Conservation (phyloP, 2,329 filamentous ascomycete genomes). For the Colletotrichum gigasporum region DNA sequence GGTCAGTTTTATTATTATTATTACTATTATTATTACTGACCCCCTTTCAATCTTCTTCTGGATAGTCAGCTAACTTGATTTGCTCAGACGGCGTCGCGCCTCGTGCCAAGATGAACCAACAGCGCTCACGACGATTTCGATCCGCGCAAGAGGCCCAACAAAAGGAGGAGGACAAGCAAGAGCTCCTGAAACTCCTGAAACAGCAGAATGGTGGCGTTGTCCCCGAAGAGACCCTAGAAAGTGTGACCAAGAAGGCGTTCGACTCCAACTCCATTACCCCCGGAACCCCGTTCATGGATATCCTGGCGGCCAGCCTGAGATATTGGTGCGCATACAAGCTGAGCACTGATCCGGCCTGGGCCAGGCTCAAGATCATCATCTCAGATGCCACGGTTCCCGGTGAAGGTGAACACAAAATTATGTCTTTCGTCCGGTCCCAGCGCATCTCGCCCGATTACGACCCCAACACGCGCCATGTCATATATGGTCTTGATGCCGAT, state of each 20-base stretch:
- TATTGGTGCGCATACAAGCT: slow-evolving; percentile 99
- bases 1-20: slow-evolving; percentile 61
- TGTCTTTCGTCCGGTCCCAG: slow-evolving; percentile 97
- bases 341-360: slow-evolving; percentile 96
- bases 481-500: slow-evolving; percentile 97
- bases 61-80: slow-evolving; percentile 28
- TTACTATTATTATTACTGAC: slow-evolving; percentile 28
- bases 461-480: slow-evolving; percentile 96
- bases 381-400: slow-evolving; percentile 97
- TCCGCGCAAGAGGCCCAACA: slow-evolving; percentile 94
- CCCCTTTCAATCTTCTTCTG: slow-evolving; percentile 34
- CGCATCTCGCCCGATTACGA: slow-evolving; percentile 90
- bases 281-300: slow-evolving; percentile 98
- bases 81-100: slow-evolving; percentile 89
- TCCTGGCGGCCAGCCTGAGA: slow-evolving; percentile 86
- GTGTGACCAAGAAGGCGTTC: slow-evolving; percentile 86
- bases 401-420: slow-evolving; percentile 99
- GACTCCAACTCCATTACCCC: slow-evolving; percentile 90
- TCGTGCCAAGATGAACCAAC: slow-evolving; percentile 99
- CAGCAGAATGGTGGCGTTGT: slow-evolving; percentile 76
- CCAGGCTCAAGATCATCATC: slow-evolving; percentile 95
- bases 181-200: slow-evolving; percentile 85
- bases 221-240: slow-evolving; percentile 69
- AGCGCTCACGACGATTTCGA: slow-evolving; percentile 93
- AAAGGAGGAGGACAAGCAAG: slow-evolving; percentile 90